Conservation (phyloP, 1,284 basidiomycete genomes). For the Moesziomyces globuligerus region DNA sequence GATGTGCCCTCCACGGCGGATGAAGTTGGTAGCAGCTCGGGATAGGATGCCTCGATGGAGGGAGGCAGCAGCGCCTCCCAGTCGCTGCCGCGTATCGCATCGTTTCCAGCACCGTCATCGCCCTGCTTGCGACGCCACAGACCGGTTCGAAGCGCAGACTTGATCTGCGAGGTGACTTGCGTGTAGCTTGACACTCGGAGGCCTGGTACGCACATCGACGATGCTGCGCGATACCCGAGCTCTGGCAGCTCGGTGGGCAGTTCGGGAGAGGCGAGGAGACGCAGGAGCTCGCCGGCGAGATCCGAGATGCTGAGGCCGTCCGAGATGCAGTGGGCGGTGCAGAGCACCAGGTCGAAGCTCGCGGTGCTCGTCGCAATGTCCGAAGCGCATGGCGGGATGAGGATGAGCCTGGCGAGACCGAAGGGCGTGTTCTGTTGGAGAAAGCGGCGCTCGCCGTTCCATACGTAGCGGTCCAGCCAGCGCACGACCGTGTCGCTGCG, state of each 20-base stretch:
- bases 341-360: conserved; percentile 35
- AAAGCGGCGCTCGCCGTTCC: conserved; percentile 44
- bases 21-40: conserved; percentile 15
- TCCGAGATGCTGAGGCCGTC: conserved; percentile 41
- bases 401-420: conserved; percentile 27
- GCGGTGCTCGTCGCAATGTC: not conserved
- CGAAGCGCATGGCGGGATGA: conserved; percentile 18
- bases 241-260: conserved; percentile 14
- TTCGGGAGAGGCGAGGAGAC: conserved; percentile 20
- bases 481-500: conserved; percentile 11
- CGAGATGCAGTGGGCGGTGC: conserved; percentile 40
- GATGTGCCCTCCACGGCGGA: not conserved
- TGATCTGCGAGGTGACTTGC: conserved; percentile 7
- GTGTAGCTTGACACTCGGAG: conserved; percentile 11
- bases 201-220: not conserved
- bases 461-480: conserved; percentile 38
- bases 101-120: not conserved
- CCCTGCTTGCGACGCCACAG: not conserved
- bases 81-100: conserved; percentile 1
- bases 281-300: conserved; percentile 30
- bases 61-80: conserved; percentile 30
- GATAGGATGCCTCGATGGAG: conserved; percentile 36
- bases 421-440: conserved; percentile 21
- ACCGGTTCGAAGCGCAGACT: conserved; percentile 15
- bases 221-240: conserved; percentile 2